Percentiles rank a stretch among this genome's conserved stretches.
Evolutionary conservation across 257 asterid species (phyloP).

Genomic region (Gentiana dahurica): DNA sequence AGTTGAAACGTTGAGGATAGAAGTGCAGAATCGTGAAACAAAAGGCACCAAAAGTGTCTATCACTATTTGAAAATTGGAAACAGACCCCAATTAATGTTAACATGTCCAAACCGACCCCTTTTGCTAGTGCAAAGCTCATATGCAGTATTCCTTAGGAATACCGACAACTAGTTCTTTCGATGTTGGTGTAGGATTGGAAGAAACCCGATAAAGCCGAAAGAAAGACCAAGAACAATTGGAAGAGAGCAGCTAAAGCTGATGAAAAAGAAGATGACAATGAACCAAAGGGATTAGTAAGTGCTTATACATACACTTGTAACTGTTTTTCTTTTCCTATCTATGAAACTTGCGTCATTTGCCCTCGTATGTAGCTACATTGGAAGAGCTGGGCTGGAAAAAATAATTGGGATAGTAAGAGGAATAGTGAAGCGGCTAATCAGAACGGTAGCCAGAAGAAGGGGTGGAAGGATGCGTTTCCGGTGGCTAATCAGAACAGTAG

Average conservation of each 20-base stretch:
- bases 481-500: constrained; percentile 25
- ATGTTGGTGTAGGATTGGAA: constrained; percentile 62
- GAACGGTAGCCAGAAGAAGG: constrained; percentile 24
- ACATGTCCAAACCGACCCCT: too few relatives aligned
- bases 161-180: background rate
- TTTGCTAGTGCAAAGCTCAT: too few relatives aligned
- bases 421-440: constrained; percentile 21
- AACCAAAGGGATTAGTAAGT: constrained; percentile 73
- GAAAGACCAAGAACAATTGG: constrained; percentile 18
- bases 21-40: too few relatives aligned
- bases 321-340: too few relatives aligned
- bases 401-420: constrained; percentile 21
- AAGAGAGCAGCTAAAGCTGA: constrained; percentile 19
- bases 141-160: too few relatives aligned
- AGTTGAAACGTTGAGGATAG: too few relatives aligned
- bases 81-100: too few relatives aligned
- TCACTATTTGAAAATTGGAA: too few relatives aligned
- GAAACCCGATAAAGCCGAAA: constrained; percentile 41
- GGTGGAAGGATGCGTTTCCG: constrained; percentile 24
- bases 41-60: too few relatives aligned
- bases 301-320: background rate
- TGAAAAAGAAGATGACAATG: constrained; percentile 29
- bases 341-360: constrained; percentile 4
- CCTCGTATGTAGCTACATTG: constrained; percentile 47
- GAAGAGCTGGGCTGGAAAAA: constrained; percentile 45